A percentile compares a stretch with the other conserved stretches of the same genome.
Conservation (phyloP, 805 yeast genomes). For the Saccharomycopsis amapae region DNA sequence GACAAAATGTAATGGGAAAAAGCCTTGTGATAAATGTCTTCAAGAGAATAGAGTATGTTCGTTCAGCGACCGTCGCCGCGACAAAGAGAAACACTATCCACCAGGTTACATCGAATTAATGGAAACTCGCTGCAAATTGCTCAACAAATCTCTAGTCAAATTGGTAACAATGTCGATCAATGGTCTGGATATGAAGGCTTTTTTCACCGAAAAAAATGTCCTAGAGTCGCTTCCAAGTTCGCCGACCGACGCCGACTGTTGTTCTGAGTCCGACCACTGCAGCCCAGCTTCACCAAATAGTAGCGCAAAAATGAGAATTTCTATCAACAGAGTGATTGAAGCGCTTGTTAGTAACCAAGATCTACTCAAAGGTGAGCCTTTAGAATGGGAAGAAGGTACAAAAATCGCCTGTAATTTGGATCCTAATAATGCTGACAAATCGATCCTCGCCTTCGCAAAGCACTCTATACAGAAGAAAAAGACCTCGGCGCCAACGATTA, state of each 20-base stretch:
- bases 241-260: no score
- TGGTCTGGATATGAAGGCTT: conserved; percentile 9
- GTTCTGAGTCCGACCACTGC: neutral
- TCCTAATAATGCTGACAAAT: neutral
- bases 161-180: conserved; percentile 11
- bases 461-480: conserved; percentile 23
- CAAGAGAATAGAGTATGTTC: conserved; percentile 53
- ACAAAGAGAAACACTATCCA: conserved; percentile 50
- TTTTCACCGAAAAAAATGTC: conserved; percentile 5
- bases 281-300: neutral
- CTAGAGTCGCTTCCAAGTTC: no score
- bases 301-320: conserved; percentile 20
- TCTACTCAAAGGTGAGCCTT: conserved; percentile 33
- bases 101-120: conserved; percentile 55
- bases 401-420: conserved; percentile 31
- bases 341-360: conserved; percentile 36
- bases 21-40: conserved; percentile 51
- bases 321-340: conserved; percentile 43
- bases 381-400: conserved; percentile 41
- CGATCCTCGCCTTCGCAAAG: conserved; percentile 30
- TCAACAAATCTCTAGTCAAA: conserved; percentile 38
- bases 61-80: conserved; percentile 47
- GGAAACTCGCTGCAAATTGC: conserved; percentile 48
- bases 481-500: no score
- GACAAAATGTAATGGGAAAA: conserved; percentile 57